phyloP scores from a whole-genome alignment of 2,329 filamentous ascomycete genomes.

The Penicillium verrucosum region DNA sequence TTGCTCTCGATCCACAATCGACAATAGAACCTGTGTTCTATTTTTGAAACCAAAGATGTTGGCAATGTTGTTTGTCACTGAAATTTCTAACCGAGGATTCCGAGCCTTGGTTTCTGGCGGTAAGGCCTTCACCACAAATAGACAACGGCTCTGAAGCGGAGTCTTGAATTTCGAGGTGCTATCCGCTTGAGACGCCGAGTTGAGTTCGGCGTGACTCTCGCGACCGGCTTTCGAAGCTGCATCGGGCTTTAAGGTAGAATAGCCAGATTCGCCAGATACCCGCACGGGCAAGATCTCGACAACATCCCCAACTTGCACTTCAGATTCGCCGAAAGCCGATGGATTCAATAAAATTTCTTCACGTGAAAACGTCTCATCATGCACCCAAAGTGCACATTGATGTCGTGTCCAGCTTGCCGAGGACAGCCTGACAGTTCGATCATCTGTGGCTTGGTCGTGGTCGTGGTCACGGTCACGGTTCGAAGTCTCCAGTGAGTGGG shows the following conservation, averaged over 20 bases:
- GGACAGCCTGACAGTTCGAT: conserved; percentile 25
- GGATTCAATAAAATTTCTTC: conserved; percentile 79
- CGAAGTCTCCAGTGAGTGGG: conserved; percentile 30
- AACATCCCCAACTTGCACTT: conserved; percentile 63
- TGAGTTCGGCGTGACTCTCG: conserved; percentile 29
- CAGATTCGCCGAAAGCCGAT: conserved; percentile 62
- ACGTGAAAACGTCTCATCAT: conserved; percentile 70
- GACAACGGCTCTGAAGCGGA: conserved; percentile 50
- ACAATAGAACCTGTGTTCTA: conserved; percentile 65
- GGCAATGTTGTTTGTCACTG: conserved; percentile 72
- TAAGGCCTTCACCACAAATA: conserved; percentile 71
- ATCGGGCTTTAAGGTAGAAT: conserved; percentile 30
- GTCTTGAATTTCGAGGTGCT: conserved; percentile 36
- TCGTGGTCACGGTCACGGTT: conserved; percentile 30
- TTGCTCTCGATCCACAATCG: conserved; percentile 42
- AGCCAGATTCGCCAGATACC: conserved; percentile 42
- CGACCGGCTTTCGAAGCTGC: conserved; percentile 26
- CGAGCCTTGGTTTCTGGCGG: conserved; percentile 64
- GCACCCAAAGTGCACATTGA: conserved; percentile 53
- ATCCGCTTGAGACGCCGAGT: conserved; percentile 21
- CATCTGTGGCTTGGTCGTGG: conserved; percentile 27
- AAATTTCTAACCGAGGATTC: conserved; percentile 65
- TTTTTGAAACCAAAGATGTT: conserved; percentile 78
- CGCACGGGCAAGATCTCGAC: conserved; percentile 66
- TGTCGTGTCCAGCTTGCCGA: conserved; percentile 30